phyloP scores from a whole-genome alignment of 768 basidiomycete genomes.

The Lactarius deliciosus region DNA sequence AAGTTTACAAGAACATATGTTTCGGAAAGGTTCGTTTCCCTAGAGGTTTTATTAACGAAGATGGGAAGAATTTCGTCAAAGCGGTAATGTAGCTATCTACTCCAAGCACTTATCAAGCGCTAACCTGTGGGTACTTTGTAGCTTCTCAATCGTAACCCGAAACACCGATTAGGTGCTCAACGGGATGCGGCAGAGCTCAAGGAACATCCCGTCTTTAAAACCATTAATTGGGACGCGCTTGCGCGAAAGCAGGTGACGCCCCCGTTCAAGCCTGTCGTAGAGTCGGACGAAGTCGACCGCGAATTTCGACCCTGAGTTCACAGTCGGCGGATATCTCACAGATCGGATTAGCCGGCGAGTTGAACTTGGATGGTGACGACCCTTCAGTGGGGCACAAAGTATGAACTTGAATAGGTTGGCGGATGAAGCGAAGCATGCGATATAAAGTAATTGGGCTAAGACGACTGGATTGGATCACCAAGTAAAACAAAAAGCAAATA shows the following conservation, averaged over 20 bases:
- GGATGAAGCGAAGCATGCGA: conserved; percentile 3
- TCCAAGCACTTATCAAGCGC: background rate
- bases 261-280: conserved; percentile 96
- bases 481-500: conserved; percentile 4
- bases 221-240: conserved; percentile 90
- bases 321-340: conserved; percentile 84
- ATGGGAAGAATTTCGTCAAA: conserved; percentile 99
- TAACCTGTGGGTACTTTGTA: conserved; percentile 35
- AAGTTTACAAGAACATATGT: conserved; percentile 99
- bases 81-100: conserved; percentile 60
- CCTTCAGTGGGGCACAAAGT: conserved; percentile 41
- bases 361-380: conserved; percentile 50
- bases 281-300: conserved; percentile 96
- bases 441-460: conserved; percentile 15
- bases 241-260: conserved; percentile 88
- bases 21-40: conserved; percentile 99
- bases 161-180: conserved; percentile 88
- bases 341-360: conserved; percentile 49
- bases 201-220: conserved; percentile 90
- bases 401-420: no score
- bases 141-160: conserved; percentile 98
- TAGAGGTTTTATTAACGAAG: conserved; percentile 93
- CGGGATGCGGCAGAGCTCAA: conserved; percentile 93
- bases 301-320: conserved; percentile 99
- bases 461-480: conserved; percentile 2